A percentile compares a stretch with the other conserved stretches of the same genome.
These are phyloP conservation scores for Podospora sp. DNA, from an alignment of 495 filamentous ascomycete species.

Conservation along the genomic window DNA sequence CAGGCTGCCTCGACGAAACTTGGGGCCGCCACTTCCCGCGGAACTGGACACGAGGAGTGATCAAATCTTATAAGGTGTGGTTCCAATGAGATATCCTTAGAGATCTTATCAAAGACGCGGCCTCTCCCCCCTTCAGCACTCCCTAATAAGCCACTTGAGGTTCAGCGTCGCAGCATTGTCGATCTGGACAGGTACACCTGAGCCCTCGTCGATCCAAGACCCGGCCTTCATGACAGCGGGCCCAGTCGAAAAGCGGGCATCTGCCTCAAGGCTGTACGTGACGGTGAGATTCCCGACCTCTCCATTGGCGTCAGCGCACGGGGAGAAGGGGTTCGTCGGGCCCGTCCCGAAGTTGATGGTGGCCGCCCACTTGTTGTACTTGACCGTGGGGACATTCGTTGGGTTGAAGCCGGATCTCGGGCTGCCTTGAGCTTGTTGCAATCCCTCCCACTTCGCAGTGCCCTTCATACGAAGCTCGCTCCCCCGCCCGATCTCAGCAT, in stretches of 20 bases:
- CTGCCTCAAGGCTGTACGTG: slow-evolving; percentile 20
- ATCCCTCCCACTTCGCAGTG: slow-evolving; percentile 8
- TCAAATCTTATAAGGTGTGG: slow-evolving; percentile 3
- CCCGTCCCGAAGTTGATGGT: slow-evolving; percentile 13
- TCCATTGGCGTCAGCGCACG: slow-evolving; percentile 12
- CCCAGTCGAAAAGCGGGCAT: slow-evolving; percentile 14
- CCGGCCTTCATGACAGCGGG: slow-evolving; percentile 16
- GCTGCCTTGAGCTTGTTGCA: slow-evolving; percentile 7
- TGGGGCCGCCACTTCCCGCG: slow-evolving; percentile 11
- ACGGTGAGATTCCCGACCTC: slow-evolving; percentile 17
- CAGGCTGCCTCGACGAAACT: not conserved
- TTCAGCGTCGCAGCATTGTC: slow-evolving; percentile 19
- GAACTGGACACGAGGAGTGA: slow-evolving; percentile 11
- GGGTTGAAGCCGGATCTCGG: slow-evolving; percentile 6
- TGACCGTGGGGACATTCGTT: slow-evolving; percentile 3
- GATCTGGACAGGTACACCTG: slow-evolving; percentile 8
- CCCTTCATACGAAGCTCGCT: slow-evolving; percentile 14
- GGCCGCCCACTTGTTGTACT: slow-evolving; percentile 19
- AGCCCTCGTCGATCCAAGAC: slow-evolving; percentile 12
- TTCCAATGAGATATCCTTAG: not conserved
- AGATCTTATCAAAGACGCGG: no score
- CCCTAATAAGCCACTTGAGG: slow-evolving; percentile 18
- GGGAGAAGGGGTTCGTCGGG: slow-evolving; percentile 8
- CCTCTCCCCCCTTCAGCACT: no score
- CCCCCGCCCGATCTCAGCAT: slow-evolving; percentile 11